These are phyloP conservation scores for Mycena floridula DNA, from an alignment of 768 basidiomycete species.

Conservation along the genomic window DNA sequence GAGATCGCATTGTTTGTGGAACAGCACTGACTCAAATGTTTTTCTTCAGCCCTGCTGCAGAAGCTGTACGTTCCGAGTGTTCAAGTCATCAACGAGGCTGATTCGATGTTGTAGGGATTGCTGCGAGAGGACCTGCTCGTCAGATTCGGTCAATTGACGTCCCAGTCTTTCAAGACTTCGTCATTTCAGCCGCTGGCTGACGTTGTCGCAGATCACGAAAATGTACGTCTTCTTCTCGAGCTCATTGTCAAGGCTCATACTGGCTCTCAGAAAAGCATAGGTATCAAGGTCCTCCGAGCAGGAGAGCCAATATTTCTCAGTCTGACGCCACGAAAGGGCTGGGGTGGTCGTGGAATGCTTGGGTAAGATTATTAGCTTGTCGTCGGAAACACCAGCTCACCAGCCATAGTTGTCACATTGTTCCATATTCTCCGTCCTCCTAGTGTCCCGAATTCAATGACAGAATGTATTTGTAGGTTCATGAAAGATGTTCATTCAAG, in stretches of 20 bases:
- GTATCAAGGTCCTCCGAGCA: constrained; percentile 51
- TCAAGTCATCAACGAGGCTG: constrained; percentile 2
- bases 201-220: constrained; percentile 72
- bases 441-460: too few species aligned
- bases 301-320: constrained; percentile 39
- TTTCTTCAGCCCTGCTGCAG: constrained; percentile 81
- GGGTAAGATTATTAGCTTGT: constrained; percentile 44
- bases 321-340: constrained; percentile 67
- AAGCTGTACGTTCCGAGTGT: constrained; percentile 48
- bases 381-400: constrained; percentile 3
- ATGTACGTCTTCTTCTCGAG: constrained; percentile 40
- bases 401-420: constrained; percentile 50
- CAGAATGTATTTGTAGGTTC: too few species aligned
- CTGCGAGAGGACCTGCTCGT: constrained; percentile 64
- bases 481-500: too few species aligned
- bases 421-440: constrained; percentile 40
- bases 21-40: too few species aligned
- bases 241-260: background rate
- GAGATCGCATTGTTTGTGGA: too few species aligned
- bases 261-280: constrained; percentile 18
- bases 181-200: constrained; percentile 65
- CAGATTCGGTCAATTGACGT: constrained; percentile 63
- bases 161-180: constrained; percentile 42
- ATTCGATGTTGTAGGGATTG: constrained; percentile 46
- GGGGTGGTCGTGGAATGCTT: constrained; percentile 84